Conservation (phyloP, 257 asterid species). For the Cordia subcordata region DNA sequence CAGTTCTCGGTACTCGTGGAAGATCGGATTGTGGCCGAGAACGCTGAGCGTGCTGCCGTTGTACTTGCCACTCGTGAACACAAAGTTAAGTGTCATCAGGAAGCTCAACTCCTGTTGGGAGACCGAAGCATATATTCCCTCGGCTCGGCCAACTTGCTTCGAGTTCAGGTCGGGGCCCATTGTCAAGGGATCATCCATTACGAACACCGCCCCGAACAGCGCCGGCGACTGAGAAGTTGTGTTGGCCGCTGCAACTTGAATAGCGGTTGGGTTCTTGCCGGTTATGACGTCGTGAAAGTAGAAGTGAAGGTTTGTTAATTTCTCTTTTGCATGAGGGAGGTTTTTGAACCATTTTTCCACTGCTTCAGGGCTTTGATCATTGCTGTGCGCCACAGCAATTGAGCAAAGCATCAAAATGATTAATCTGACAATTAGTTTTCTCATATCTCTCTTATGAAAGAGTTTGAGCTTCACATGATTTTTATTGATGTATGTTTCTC, state of each 20-base stretch:
- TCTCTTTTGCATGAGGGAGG: constrained; percentile 4
- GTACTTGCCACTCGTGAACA: constrained; percentile 6
- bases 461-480: too few species aligned
- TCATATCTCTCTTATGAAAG: too few species aligned
- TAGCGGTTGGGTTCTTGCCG: constrained; percentile 6
- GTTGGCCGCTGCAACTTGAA: constrained; percentile 9
- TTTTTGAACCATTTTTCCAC: constrained; percentile 7
- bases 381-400: background rate
- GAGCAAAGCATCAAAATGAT: background rate
- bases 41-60: constrained; percentile 14
- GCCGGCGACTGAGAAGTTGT: constrained; percentile 4
- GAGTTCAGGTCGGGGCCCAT: constrained; percentile 1
- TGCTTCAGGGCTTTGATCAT: constrained; percentile 10
- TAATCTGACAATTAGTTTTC: background rate
- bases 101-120: background rate
- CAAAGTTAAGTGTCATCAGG: constrained; percentile 10
- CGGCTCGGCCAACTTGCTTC: constrained; percentile 12
- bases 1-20: constrained; percentile 8
- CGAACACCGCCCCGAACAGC: background rate
- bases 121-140: constrained; percentile 7
- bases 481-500: too few species aligned
- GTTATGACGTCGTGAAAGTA: constrained; percentile 5
- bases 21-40: constrained; percentile 7
- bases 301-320: constrained; percentile 12
- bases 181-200: constrained; percentile 8